A percentile compares a stretch with the other conserved stretches of the same genome.
Evolutionary conservation across 129 eudicot species (phyloP).

Genomic region (Tagetes erecta): DNA sequence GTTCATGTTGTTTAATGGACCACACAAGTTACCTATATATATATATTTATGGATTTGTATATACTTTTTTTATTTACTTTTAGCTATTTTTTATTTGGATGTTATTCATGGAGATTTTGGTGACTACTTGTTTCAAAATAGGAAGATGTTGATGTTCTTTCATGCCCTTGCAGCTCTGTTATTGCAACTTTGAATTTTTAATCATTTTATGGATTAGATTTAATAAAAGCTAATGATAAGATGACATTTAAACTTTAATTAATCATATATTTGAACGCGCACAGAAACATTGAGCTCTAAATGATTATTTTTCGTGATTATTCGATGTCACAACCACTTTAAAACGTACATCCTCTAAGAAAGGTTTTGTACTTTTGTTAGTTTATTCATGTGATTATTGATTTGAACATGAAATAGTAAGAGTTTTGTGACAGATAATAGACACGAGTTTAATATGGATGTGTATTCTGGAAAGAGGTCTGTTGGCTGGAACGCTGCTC

Average conservation of each 20-base stretch:
- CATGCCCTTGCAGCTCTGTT: background rate
- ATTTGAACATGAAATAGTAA: background rate
- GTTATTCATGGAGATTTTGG: background rate
- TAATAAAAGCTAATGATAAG: background rate
- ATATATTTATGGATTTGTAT: background rate
- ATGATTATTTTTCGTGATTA: background rate
- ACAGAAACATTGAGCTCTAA: too few relatives aligned
- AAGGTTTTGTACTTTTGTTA: background rate
- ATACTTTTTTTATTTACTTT: background rate
- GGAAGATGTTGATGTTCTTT: background rate
- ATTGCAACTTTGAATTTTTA: background rate
- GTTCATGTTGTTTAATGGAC: background rate
- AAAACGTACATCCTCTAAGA: background rate
- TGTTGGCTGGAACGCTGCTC: slow-evolving; percentile 36
- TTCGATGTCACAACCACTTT: background rate
- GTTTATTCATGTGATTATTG: background rate
- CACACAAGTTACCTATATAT: background rate
- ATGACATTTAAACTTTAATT: background rate
- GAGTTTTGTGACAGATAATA: slow-evolving; percentile 20
- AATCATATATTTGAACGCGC: background rate
- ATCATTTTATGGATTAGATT: background rate
- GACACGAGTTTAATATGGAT: slow-evolving; percentile 43
- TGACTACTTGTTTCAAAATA: background rate
- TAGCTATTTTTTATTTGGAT: background rate
- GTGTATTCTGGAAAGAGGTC: slow-evolving; percentile 50